Evolutionary conservation across 768 basidiomycete genomes (phyloP).

Genomic region (Trametes sanguinea): DNA sequence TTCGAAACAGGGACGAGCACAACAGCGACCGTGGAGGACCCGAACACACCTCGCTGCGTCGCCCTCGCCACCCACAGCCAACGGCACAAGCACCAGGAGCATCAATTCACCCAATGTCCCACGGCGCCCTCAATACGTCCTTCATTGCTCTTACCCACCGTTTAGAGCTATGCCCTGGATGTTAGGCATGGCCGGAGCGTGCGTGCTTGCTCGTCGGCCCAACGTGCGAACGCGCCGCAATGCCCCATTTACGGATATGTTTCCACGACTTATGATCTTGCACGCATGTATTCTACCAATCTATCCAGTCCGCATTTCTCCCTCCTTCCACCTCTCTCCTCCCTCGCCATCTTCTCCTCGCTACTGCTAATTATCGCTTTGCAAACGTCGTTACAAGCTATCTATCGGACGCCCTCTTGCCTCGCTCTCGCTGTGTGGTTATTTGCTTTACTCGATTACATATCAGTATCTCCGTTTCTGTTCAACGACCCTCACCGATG

Average conservation of each 20-base stretch:
- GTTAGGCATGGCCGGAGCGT: too few species aligned
- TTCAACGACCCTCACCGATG: not conserved
- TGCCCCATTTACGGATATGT: too few species aligned
- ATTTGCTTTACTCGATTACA: not conserved
- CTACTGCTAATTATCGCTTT: not conserved
- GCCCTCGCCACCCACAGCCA: too few species aligned
- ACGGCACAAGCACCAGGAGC: too few species aligned
- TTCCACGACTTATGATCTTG: not conserved
- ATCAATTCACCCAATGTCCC: too few species aligned
- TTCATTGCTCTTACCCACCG: too few species aligned
- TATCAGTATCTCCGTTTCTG: not conserved
- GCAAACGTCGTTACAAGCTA: constrained; percentile 2
- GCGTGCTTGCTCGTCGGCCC: too few species aligned
- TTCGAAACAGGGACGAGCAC: not conserved
- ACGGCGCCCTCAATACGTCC: too few species aligned
- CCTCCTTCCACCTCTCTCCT: not conserved
- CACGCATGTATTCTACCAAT: not conserved
- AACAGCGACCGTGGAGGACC: not conserved
- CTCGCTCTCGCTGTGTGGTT: not conserved
- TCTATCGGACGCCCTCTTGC: constrained; percentile 1
- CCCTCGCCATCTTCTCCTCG: not conserved
- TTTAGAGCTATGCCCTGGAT: too few species aligned
- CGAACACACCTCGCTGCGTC: too few species aligned
- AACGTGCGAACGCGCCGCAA: too few species aligned
- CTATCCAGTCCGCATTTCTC: not conserved